Conservation (phyloP, 1,284 basidiomycete species). For the Trichosporon ovoides region DNA sequence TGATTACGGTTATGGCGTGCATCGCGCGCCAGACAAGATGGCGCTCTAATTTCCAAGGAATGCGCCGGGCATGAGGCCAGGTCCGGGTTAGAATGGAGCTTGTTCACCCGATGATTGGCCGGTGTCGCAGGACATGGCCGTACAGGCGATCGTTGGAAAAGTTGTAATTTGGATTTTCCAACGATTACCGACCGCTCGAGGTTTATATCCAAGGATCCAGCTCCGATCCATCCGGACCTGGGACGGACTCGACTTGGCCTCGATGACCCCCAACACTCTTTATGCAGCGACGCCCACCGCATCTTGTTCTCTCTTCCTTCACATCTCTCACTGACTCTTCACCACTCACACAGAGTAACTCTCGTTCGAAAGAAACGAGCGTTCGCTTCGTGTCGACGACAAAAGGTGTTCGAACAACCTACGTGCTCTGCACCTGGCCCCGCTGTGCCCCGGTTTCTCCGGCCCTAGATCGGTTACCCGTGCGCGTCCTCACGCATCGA, state of each 20-base stretch:
- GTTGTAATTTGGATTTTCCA: conserved; percentile 11
- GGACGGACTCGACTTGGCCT: background rate
- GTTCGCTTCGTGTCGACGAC: background rate
- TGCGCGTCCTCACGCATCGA: too few species aligned
- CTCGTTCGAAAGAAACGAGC: background rate
- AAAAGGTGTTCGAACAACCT: background rate
- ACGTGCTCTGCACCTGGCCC: background rate
- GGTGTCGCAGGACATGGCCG: background rate
- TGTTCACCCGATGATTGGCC: background rate
- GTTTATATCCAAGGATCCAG: conserved; percentile 11
- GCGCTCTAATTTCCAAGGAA: background rate
- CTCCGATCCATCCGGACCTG: background rate
- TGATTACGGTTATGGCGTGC: background rate
- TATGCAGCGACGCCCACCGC: conserved; percentile 1
- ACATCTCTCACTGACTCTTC: conserved; percentile 8
- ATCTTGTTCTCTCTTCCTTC: conserved; percentile 7
- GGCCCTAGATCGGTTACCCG: conserved; percentile 2
- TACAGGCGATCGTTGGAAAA: background rate
- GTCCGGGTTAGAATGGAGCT: background rate
- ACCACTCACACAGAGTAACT: background rate
- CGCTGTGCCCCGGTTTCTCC: conserved; percentile 1
- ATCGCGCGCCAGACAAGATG: background rate
- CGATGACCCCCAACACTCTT: background rate
- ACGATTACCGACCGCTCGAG: background rate
- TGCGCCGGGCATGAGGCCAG: background rate